Evolutionary conservation across 768 basidiomycete genomes (phyloP).

Genomic region (Clathrus columnatus): DNA sequence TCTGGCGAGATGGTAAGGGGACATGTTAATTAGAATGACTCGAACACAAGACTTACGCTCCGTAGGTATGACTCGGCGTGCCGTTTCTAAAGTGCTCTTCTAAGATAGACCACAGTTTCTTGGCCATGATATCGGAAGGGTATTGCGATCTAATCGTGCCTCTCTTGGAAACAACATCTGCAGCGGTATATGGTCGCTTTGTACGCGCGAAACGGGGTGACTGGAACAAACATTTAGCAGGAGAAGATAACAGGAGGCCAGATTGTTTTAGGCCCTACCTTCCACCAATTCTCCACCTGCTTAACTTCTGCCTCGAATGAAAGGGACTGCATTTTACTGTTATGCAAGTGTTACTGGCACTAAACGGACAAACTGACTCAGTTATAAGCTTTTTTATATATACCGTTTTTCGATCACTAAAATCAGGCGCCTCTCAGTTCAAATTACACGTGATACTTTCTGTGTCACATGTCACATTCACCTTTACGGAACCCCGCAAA

Average conservation of each 20-base stretch:
- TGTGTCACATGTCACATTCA: not conserved
- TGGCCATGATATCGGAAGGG: slow-evolving; percentile 74
- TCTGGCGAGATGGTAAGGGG: slow-evolving; percentile 32
- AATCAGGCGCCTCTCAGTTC: not conserved
- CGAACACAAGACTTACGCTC: slow-evolving; percentile 70
- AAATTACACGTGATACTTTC: not conserved
- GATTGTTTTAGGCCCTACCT: slow-evolving; percentile 39
- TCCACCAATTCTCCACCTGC: slow-evolving; percentile 86
- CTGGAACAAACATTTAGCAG: slow-evolving; percentile 31
- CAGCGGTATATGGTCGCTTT: slow-evolving; percentile 88
- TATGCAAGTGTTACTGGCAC: not conserved
- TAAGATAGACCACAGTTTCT: slow-evolving; percentile 78
- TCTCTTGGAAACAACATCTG: slow-evolving; percentile 88
- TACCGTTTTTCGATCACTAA: not conserved
- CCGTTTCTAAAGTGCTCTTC: slow-evolving; percentile 66
- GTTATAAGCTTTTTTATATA: not conserved
- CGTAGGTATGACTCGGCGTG: slow-evolving; percentile 91
- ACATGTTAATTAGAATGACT: not conserved
- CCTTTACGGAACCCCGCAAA: not conserved
- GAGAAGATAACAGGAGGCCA: not conserved
- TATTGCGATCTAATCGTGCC: slow-evolving; percentile 82
- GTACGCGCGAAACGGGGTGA: slow-evolving; percentile 78
- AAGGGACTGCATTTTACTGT: slow-evolving; percentile 33
- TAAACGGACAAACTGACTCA: not conserved
- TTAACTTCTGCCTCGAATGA: slow-evolving; percentile 76